Percentiles rank a stretch among this genome's conserved stretches.
Conservation (phyloP, 2,329 filamentous ascomycete genomes). For the Aspergillus ochraceoroseus region DNA sequence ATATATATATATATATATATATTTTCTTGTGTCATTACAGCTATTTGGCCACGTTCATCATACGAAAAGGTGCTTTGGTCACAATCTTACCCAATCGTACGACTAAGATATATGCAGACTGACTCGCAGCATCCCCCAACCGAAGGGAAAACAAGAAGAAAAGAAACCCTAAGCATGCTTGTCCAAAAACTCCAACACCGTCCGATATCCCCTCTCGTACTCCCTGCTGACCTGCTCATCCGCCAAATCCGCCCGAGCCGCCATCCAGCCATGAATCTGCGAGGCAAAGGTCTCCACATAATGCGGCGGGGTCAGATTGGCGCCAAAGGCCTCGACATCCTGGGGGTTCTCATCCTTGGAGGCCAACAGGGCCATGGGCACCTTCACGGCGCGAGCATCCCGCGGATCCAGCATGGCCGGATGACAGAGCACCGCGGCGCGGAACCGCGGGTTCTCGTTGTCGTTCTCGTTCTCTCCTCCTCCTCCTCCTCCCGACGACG, state of each 20-base stretch:
- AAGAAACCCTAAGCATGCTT: constrained; percentile 39
- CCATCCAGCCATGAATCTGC: constrained; percentile 48
- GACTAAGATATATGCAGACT: too few species aligned
- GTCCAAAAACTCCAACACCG: constrained; percentile 40
- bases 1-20: too few species aligned
- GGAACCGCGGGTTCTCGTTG: constrained; percentile 51
- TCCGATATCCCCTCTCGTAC: constrained; percentile 44
- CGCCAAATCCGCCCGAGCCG: constrained; percentile 40
- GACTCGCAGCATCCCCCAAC: too few species aligned
- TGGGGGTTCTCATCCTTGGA: constrained; percentile 54
- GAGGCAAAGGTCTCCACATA: constrained; percentile 43
- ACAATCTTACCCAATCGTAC: too few species aligned
- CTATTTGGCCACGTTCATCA: too few species aligned
- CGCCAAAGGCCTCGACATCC: constrained; percentile 41
- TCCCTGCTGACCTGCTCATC: constrained; percentile 40
- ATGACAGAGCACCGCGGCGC: constrained; percentile 53
- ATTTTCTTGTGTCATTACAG: too few species aligned
- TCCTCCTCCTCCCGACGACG: constrained; percentile 45
- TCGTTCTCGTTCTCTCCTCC: constrained; percentile 28
- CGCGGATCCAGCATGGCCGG: constrained; percentile 58
- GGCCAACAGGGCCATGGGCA: constrained; percentile 56
- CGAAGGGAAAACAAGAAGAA: not conserved
- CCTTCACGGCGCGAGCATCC: constrained; percentile 53
- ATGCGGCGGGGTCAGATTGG: constrained; percentile 38
- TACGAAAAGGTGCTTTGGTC: too few species aligned